A percentile compares a stretch with the other conserved stretches of the same genome.
Evolutionary conservation across 2,329 filamentous ascomycete genomes (phyloP).

Genomic region (Nothophoma quercina): DNA sequence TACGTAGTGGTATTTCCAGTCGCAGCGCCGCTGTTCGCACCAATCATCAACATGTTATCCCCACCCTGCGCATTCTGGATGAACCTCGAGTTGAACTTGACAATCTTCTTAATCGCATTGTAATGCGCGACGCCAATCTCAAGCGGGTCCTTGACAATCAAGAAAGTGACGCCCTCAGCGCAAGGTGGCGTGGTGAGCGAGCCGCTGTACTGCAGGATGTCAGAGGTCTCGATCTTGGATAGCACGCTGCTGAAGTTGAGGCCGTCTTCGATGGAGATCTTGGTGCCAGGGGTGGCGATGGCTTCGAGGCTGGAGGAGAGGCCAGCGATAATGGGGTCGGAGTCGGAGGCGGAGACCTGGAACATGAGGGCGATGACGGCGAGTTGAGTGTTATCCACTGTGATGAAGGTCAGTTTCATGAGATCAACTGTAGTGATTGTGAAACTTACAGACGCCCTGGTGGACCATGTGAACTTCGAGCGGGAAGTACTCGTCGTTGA

Average conservation of each 20-base stretch:
- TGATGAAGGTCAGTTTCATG: conserved; percentile 5
- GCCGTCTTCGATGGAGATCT: conserved; percentile 35
- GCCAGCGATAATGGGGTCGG: conserved; percentile 40
- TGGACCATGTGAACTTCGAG: conserved; percentile 68
- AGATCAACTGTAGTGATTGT: not conserved
- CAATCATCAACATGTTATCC: conserved; percentile 53
- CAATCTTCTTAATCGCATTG: conserved; percentile 60
- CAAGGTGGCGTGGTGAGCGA: conserved; percentile 71
- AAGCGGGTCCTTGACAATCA: conserved; percentile 59
- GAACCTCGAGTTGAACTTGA: conserved; percentile 64
- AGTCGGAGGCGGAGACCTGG: conserved; percentile 48
- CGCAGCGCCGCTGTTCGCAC: conserved; percentile 16
- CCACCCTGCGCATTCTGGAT: conserved; percentile 60
- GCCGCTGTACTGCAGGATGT: conserved; percentile 62
- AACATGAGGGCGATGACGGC: conserved; percentile 54
- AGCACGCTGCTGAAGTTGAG: conserved; percentile 57
- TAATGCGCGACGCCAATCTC: conserved; percentile 59
- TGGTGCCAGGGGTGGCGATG: conserved; percentile 52
- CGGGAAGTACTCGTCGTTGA: conserved; percentile 57
- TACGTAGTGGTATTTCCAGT: not conserved
- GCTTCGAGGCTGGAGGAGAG: conserved; percentile 47
- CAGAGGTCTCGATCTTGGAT: conserved; percentile 47
- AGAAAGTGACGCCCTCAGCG: conserved; percentile 63
- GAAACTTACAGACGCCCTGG: conserved; percentile 52
- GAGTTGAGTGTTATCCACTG: conserved; percentile 46